These are phyloP conservation scores for Nannochloropsis granulata DNA, from an alignment of 108 stramenopile genomes.

Conservation along the genomic window DNA sequence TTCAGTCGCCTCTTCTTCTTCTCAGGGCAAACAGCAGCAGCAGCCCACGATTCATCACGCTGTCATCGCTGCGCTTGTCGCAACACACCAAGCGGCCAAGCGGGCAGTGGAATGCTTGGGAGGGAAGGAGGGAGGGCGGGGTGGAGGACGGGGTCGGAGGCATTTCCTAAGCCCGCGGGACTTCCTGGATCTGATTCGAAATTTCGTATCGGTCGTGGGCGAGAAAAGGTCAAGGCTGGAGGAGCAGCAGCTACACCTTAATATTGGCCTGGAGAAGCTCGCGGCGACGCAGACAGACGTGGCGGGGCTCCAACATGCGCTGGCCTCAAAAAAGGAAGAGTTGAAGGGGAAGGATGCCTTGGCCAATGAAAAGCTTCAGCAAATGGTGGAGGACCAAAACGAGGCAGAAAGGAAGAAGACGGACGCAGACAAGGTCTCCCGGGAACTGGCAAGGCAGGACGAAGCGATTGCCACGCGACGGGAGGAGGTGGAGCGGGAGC, in stretches of 20 bases:
- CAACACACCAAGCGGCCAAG: constrained; percentile 61
- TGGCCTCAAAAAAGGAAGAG: constrained; percentile 12
- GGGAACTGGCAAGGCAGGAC: constrained; percentile 70
- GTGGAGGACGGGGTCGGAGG: constrained; percentile 37
- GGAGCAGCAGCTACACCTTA: constrained; percentile 87
- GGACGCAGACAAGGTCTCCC: constrained; percentile 71
- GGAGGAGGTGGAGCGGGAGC: constrained; percentile 52
- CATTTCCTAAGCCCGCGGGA: constrained; percentile 86
- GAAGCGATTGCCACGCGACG: constrained; percentile 35
- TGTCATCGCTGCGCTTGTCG: constrained; percentile 81
- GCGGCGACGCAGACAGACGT: constrained; percentile 79
- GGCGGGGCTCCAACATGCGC: constrained; percentile 52
- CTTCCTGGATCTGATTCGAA: constrained; percentile 79
- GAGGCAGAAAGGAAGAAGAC: constrained; percentile 78
- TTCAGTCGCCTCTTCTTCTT: too few species aligned
- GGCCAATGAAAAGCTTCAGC: constrained; percentile 86
- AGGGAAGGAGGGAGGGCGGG: constrained; percentile 31
- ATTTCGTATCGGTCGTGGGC: constrained; percentile 63
- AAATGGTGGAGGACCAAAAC: constrained; percentile 97
- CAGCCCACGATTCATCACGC: constrained; percentile 53
- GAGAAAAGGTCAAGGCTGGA: constrained; percentile 61
- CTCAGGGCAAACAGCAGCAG: background rate
- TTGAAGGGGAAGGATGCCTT: constrained; percentile 65
- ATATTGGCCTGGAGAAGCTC: constrained; percentile 85
- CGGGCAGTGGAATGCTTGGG: constrained; percentile 1